These are phyloP conservation scores for Syzygium malaccense DNA, from an alignment of 441 rosid genomes.

Conservation along the genomic window DNA sequence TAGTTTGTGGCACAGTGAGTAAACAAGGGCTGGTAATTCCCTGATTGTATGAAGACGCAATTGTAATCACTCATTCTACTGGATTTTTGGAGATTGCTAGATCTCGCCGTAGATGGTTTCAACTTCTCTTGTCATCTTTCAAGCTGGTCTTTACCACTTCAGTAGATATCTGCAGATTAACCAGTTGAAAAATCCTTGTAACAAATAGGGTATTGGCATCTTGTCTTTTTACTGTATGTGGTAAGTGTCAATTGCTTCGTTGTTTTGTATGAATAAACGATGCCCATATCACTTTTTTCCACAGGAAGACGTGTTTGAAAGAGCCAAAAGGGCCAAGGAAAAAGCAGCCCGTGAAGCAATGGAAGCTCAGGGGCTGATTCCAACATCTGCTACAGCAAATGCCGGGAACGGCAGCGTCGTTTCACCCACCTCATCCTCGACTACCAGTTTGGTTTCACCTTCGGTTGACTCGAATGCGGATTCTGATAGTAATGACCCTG, in stretches of 20 bases:
- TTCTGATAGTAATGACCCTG: constrained; percentile 18
- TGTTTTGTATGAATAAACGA: neutral
- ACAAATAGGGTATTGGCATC: neutral
- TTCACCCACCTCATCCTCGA: constrained; percentile 21
- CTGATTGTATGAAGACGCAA: neutral
- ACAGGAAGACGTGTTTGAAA: constrained; percentile 75
- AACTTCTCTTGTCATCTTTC: neutral
- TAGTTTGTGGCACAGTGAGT: neutral
- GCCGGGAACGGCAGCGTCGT: neutral
- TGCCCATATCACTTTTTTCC: neutral
- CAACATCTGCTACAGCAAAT: constrained; percentile 22
- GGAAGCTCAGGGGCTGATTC: constrained; percentile 47
- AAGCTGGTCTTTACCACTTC: neutral
- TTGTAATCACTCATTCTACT: neutral
- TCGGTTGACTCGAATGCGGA: constrained; percentile 15
- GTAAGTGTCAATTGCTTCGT: neutral
- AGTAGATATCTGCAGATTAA: neutral
- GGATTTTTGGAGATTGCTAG: neutral
- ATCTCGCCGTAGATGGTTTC: neutral
- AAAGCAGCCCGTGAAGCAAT: constrained; percentile 66
- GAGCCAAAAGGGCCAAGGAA: constrained; percentile 79
- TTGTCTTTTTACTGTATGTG: neutral
- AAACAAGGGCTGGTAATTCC: neutral
- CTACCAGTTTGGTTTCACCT: neutral
- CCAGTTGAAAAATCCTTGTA: neutral